A percentile compares a stretch with the other conserved stretches of the same genome.
phyloP scores from a whole-genome alignment of 1,284 basidiomycete genomes.

The Boletus mariae region DNA sequence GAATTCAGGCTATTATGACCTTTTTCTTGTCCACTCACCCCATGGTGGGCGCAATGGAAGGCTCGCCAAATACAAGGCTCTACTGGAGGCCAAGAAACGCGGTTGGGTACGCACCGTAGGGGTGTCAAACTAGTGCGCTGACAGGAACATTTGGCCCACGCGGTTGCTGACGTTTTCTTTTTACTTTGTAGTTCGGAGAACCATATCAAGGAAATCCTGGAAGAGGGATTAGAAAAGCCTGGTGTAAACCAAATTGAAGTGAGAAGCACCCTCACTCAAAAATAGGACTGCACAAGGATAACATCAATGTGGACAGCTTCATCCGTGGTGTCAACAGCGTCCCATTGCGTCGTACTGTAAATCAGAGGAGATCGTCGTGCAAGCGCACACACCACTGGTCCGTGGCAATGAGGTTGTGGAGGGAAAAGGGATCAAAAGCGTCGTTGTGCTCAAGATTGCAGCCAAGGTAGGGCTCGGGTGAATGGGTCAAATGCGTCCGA shows the following conservation, averaged over 20 bases:
- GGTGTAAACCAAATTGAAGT: constrained; percentile 54
- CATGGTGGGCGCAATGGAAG: constrained; percentile 41
- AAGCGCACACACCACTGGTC: constrained; percentile 51
- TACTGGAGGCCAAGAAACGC: constrained; percentile 42
- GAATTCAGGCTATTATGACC: constrained; percentile 50
- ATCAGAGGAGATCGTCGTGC: constrained; percentile 43
- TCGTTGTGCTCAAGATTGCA: constrained; percentile 36
- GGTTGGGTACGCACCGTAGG: constrained; percentile 56
- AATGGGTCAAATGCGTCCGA: constrained; percentile 1
- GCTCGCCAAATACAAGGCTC: constrained; percentile 43
- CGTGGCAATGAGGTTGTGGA: constrained; percentile 30
- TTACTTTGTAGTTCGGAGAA: constrained; percentile 21
- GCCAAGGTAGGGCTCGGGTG: constrained; percentile 31
- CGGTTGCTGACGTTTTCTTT: background rate
- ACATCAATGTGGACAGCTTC: constrained; percentile 33
- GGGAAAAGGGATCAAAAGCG: constrained; percentile 36
- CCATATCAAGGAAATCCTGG: constrained; percentile 46
- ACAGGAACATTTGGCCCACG: background rate
- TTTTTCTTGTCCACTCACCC: constrained; percentile 59
- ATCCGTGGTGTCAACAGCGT: constrained; percentile 54
- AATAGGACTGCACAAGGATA: background rate
- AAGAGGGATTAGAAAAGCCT: constrained; percentile 38
- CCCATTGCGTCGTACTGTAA: constrained; percentile 50
- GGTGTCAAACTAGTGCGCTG: constrained; percentile 59
- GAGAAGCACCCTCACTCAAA: background rate